A percentile compares a stretch with the other conserved stretches of the same genome.
Evolutionary conservation across 768 basidiomycete genomes (phyloP).

Genomic region (Phlegmacium glaucopus): DNA sequence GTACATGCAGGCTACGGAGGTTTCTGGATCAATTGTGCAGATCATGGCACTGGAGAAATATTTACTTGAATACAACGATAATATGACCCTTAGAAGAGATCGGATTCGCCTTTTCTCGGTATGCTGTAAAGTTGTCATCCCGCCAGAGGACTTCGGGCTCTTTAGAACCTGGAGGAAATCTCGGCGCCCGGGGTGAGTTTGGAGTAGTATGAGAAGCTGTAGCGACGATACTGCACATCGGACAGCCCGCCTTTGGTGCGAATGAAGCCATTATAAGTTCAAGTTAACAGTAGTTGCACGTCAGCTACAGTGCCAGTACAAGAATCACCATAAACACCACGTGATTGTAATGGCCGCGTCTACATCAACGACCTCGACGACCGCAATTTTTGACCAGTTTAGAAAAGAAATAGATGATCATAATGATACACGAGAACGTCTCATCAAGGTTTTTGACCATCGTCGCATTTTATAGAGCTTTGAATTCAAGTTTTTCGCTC

Average conservation of each 20-base stretch:
- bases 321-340: constrained; percentile 5
- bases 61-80: constrained; percentile 74
- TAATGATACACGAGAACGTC: constrained; percentile 83
- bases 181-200: constrained; percentile 42
- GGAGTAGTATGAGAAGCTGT: constrained; percentile 43
- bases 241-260: constrained; percentile 64
- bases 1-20: constrained; percentile 64
- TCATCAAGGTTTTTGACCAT: constrained; percentile 69
- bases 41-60: constrained; percentile 12
- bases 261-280: constrained; percentile 43
- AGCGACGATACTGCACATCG: constrained; percentile 72
- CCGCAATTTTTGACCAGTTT: constrained; percentile 52
- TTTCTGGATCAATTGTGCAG: neutral
- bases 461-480: constrained; percentile 1
- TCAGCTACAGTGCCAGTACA: neutral
- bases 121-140: constrained; percentile 75
- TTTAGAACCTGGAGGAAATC: constrained; percentile 42
- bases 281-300: too few species aligned
- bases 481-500: neutral
- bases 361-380: constrained; percentile 19
- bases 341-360: constrained; percentile 18
- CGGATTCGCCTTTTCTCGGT: constrained; percentile 65
- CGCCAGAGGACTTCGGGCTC: constrained; percentile 67
- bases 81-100: constrained; percentile 74
- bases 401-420: constrained; percentile 74